These are phyloP conservation scores for Daldinia eschscholtzii DNA, from an alignment of 2,329 filamentous ascomycete species.

Conservation along the genomic window DNA sequence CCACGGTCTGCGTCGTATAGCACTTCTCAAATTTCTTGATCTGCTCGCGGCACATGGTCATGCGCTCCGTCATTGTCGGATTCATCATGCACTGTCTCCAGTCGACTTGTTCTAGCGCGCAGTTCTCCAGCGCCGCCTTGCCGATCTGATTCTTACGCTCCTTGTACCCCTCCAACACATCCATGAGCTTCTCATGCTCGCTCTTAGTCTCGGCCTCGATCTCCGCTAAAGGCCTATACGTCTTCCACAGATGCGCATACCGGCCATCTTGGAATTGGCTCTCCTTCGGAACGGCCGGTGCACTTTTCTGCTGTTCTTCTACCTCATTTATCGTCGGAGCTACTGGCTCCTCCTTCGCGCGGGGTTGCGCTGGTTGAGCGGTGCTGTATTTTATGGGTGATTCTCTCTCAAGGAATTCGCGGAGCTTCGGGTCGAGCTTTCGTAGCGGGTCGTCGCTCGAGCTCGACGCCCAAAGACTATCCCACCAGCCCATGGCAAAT, in stretches of 20 bases:
- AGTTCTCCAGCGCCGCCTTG: constrained; percentile 90
- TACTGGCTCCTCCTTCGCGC: constrained; percentile 23
- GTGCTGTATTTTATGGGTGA: constrained; percentile 76
- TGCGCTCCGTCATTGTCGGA: constrained; percentile 74
- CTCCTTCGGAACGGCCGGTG: constrained; percentile 59
- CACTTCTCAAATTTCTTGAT: constrained; percentile 85
- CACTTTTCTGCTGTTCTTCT: constrained; percentile 25
- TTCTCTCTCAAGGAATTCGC: constrained; percentile 87
- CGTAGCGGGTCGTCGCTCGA: constrained; percentile 73
- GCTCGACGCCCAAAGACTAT: constrained; percentile 64
- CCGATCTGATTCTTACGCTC: constrained; percentile 83
- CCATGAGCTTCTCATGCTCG: constrained; percentile 83
- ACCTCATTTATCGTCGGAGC: constrained; percentile 20
- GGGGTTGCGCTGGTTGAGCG: constrained; percentile 37
- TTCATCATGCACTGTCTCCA: constrained; percentile 85
- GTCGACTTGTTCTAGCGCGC: constrained; percentile 85
- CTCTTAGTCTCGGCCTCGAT: constrained; percentile 77
- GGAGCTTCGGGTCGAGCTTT: constrained; percentile 84
- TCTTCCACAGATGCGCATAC: constrained; percentile 91
- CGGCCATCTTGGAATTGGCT: constrained; percentile 72
- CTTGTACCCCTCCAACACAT: constrained; percentile 87
- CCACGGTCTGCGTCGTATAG: constrained; percentile 86
- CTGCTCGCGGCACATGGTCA: constrained; percentile 86
- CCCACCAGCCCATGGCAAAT: constrained; percentile 68
- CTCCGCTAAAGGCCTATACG: constrained; percentile 79